A percentile compares a stretch with the other conserved stretches of the same genome.
Evolutionary conservation across 345 rosid species (phyloP).

Genomic region (Microthlaspi erraticum): DNA sequence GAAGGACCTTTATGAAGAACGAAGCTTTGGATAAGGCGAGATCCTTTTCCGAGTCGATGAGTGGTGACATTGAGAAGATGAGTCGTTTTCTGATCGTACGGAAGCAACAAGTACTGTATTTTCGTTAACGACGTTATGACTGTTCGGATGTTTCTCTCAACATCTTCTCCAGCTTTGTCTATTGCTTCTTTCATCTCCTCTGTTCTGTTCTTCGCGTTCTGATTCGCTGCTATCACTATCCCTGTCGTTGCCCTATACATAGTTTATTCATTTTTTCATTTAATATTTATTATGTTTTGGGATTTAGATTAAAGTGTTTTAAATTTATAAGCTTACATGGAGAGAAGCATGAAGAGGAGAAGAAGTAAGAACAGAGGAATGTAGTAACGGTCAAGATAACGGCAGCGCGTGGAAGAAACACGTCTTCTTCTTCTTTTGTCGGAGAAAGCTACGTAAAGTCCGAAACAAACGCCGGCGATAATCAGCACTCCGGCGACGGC

Average conservation of each 20-base stretch:
- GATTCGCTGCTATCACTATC: slow-evolving; percentile 53
- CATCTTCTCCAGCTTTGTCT: slow-evolving; percentile 51
- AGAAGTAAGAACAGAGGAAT: slow-evolving; percentile 46
- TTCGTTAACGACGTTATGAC: slow-evolving; percentile 45
- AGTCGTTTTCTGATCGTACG: slow-evolving; percentile 52
- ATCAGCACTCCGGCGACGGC: slow-evolving; percentile 62
- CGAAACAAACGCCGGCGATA: slow-evolving; percentile 55
- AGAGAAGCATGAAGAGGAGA: slow-evolving; percentile 53
- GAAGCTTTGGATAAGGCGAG: slow-evolving; percentile 47
- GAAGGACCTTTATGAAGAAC: slow-evolving; percentile 47
- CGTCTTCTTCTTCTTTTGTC: slow-evolving; percentile 21
- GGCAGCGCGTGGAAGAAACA: slow-evolving; percentile 29
- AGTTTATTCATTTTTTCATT: too few relatives aligned
- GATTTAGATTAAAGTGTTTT: neutral
- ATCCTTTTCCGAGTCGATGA: slow-evolving; percentile 52
- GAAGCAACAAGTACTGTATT: slow-evolving; percentile 54
- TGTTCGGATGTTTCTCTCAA: slow-evolving; percentile 42
- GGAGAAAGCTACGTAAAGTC: slow-evolving; percentile 47
- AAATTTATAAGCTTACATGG: slow-evolving; percentile 52
- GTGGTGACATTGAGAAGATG: slow-evolving; percentile 48
- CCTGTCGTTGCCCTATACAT: slow-evolving; percentile 50
- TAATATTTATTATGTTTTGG: neutral
- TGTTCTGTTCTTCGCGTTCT: slow-evolving; percentile 47
- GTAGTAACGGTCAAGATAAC: slow-evolving; percentile 39
- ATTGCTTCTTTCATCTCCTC: slow-evolving; percentile 52